Conservation (phyloP, 768 basidiomycete species). For the Cyathus striatus region DNA sequence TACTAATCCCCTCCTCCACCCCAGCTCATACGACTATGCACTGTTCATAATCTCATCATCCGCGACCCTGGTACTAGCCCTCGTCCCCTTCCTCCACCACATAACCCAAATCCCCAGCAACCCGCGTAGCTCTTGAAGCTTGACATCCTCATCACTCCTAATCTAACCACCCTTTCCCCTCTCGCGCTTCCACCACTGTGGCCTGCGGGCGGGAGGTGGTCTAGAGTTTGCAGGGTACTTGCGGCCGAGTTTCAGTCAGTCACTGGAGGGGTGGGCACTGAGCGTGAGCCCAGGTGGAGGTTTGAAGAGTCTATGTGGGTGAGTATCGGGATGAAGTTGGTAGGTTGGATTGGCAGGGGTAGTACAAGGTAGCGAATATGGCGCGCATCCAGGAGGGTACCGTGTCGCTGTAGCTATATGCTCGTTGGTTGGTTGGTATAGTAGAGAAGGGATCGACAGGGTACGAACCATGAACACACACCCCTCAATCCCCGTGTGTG, state of each 20-base stretch:
- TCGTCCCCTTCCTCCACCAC: conserved; percentile 10
- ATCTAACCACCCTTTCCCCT: conserved; percentile 46
- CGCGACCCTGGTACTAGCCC: conserved; percentile 25
- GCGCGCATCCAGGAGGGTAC: conserved; percentile 47
- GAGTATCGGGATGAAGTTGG: conserved; percentile 23
- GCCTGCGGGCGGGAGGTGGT: conserved; percentile 37
- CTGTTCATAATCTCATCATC: conserved; percentile 24
- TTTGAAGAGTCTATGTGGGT: conserved; percentile 20
- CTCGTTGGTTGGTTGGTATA: conserved; percentile 2
- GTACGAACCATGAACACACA: conserved; percentile 31
- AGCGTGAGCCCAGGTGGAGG: conserved; percentile 18
- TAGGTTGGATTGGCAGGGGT: conserved; percentile 44
- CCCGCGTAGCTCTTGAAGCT: conserved; percentile 37
- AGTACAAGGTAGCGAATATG: conserved; percentile 53
- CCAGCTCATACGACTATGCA: conserved; percentile 18
- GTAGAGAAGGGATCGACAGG: background rate
- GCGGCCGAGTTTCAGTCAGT: conserved; percentile 3
- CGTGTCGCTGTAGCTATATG: conserved; percentile 68
- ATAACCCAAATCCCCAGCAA: conserved; percentile 37
- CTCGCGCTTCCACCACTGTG: conserved; percentile 59
- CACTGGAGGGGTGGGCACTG: too few relatives aligned
- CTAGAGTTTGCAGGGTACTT: conserved; percentile 22
- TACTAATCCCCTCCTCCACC: too few relatives aligned
- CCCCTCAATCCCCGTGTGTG: conserved; percentile 26
- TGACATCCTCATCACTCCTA: conserved; percentile 42